Base-by-base conservation (phyloP, 768 basidiomycete genomes). In the Hygrophorus russula region DNA sequence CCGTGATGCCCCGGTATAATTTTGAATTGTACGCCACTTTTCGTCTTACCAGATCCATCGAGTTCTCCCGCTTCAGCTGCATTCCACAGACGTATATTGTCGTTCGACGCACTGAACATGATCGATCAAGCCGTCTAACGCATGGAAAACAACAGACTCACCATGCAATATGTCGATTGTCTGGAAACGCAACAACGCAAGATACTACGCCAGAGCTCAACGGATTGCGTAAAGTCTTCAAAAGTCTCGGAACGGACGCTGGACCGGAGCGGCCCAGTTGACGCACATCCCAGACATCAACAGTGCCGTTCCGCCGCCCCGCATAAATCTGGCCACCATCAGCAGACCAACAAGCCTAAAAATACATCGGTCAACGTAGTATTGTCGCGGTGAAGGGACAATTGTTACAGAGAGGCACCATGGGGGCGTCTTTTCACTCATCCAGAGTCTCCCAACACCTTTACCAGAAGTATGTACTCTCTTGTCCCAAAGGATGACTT, bases 1-100 rank as follows among this genome's bases (percentile, higher is more conserved):
- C 93, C 92, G 62, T 96, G 89, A 64, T 96, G 94, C 0, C 93
- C 94, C 9, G 91, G 82, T 30, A 97, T 85, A 47, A 97, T 92
- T 66, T 90, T 92, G 71, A 94, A 97, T 43, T 81, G 88, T 13
- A 83, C 80, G 6, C 81, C 78, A 44, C 80, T 76, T 59, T 70
- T 78, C 46, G 66, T 63, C 56, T 72, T 79, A 43, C 76, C 75
- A 39, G 59, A 71, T 13, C 69, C 68, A 49, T 91, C 88, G 10
- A 66, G 59, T 54, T 84, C 81, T 30, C 72, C 75, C 19, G 79
- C 78, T 45, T 90, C 86, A 10, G 80, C 75, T 10, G 86, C 83
- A 52, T 97, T 91, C 93, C 93, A 97, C 31, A 97, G 61, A 10
- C 94, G 76, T 49, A 98, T 75, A 56, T 94, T 94, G 64, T 98